Percentiles rank a stretch among this genome's conserved stretches.
phyloP scores from a whole-genome alignment of 2,329 filamentous ascomycete genomes.

The Periconia digitata region DNA sequence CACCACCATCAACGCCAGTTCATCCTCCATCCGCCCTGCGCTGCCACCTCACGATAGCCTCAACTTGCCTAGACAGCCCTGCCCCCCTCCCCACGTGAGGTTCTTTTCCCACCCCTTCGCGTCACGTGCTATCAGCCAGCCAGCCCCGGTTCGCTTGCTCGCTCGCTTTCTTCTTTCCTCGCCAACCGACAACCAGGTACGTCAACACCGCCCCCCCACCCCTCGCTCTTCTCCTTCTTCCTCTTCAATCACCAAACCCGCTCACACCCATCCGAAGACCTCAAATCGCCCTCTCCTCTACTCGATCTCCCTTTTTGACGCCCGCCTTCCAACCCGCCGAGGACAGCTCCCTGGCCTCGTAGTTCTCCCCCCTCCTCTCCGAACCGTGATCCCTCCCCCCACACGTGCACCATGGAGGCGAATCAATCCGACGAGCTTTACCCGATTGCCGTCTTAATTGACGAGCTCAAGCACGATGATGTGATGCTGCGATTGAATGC shows the following conservation, averaged over 20 bases:
- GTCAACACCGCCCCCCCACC: slow-evolving; percentile 32
- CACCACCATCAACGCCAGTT: not conserved
- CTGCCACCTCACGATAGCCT: too few species aligned
- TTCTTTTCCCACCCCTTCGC: not conserved
- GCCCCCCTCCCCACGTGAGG: slow-evolving; percentile 13
- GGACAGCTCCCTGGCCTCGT: slow-evolving; percentile 23
- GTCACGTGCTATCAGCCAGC: not conserved
- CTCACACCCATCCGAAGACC: slow-evolving; percentile 20
- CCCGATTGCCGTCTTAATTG: slow-evolving; percentile 98
- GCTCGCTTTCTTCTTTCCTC: slow-evolving; percentile 18
- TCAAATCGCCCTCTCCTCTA: not conserved
- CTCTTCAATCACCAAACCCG: too few species aligned
- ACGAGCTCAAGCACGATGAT: slow-evolving; percentile 99
- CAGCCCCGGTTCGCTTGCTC: slow-evolving; percentile 4
- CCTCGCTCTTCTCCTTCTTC: slow-evolving; percentile 21
- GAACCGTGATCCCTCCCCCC: slow-evolving; percentile 17
- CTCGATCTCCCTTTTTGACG: slow-evolving; percentile 16
- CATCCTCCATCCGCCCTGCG: not conserved
- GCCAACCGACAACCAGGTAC: slow-evolving; percentile 32
- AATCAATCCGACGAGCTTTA: slow-evolving; percentile 98
- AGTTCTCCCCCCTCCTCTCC: slow-evolving; percentile 7
- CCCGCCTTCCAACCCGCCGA: slow-evolving; percentile 11
- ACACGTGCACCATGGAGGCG: slow-evolving; percentile 70
- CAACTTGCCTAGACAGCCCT: too few species aligned
- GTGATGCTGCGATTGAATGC: slow-evolving; percentile 96